Base-by-base conservation (phyloP, 2,329 filamentous ascomycete species). In the Colletotrichum sp. region DNA sequence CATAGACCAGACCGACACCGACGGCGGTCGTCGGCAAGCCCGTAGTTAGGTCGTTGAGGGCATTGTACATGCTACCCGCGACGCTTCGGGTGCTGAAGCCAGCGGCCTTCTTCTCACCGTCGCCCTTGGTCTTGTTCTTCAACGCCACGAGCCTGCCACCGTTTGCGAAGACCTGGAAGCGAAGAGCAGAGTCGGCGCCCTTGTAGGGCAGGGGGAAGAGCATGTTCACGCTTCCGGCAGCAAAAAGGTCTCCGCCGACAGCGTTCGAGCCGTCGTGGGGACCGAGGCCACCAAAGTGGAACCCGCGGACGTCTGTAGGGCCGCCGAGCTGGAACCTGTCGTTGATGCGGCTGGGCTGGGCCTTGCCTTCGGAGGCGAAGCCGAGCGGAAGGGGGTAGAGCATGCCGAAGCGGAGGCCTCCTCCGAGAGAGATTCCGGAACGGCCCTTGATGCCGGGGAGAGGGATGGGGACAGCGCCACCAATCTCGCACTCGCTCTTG, bases 271-370 rank as follows among this genome's bases (percentile, higher is more conserved):
- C 95, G 81, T 99, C 96, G 78, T 94, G 94, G 6, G 97, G 96
- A 11, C 97, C 97, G 8, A 99, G 90, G 2, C 97, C 97, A 25
- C 94, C 95, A 27, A 98, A 91, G 75, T 95, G 93, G 89, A 99
- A 99, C 3, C 97, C 97, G 71, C 97, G 95, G 16, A 99, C 95
- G 82, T 98, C 96, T 5, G 96, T 98, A 5, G 97, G 96, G 0
- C 97, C 97, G 59, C 97, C 97, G 36, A 99, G 94, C 81, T 96
- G 93, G 87, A 99, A 99, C 61, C 97, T 95, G 84, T 99, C 97
- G 83, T 98, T 98, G 81, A 99, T 91, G 34, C 95, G 92, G 79
- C 95, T 98, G 6, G 93, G 91, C 29, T 90, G 88, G 1, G 93
- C 90, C 25, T 87, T 86, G 65, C 87, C 87, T 22, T 85, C 81